These are phyloP conservation scores for Plasmodium gonderi DNA, from an alignment of 169 alveolate species.

Conservation along the genomic window DNA sequence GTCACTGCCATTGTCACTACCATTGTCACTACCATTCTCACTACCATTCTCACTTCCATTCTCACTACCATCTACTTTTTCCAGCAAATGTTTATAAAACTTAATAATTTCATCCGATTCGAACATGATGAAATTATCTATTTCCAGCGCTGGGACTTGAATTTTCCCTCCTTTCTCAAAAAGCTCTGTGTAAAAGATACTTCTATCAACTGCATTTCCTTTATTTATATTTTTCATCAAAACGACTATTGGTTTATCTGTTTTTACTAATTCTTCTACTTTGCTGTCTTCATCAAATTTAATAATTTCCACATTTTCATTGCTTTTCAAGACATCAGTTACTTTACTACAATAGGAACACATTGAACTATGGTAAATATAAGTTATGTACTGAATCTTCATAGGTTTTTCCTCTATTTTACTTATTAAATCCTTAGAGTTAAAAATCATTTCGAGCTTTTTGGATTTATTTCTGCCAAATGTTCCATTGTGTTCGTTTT, in stretches of 20 bases:
- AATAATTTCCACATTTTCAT: slow-evolving; percentile 20
- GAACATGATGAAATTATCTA: slow-evolving; percentile 15
- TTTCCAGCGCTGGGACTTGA: slow-evolving; percentile 45
- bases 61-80: neutral
- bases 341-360: slow-evolving; percentile 33
- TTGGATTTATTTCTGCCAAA: neutral
- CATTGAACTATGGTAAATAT: slow-evolving; percentile 16
- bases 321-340: neutral
- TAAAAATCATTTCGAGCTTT: neutral
- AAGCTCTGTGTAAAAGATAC: slow-evolving; percentile 17
- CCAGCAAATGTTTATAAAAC: slow-evolving; percentile 14
- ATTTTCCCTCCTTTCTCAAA: slow-evolving; percentile 18
- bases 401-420: neutral
- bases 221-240: slow-evolving; percentile 43
- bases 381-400: slow-evolving; percentile 19
- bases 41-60: neutral
- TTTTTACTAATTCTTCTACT: slow-evolving; percentile 26
- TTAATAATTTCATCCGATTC: slow-evolving; percentile 58
- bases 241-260: slow-evolving; percentile 56
- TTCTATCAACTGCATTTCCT: slow-evolving; percentile 26
- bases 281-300: slow-evolving; percentile 16
- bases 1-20: no score
- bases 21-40: neutral
- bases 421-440: slow-evolving; percentile 5
- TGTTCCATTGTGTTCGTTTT: neutral